Conservation (phyloP, 2,329 filamentous ascomycete genomes). For the Diaporthe sp. region DNA sequence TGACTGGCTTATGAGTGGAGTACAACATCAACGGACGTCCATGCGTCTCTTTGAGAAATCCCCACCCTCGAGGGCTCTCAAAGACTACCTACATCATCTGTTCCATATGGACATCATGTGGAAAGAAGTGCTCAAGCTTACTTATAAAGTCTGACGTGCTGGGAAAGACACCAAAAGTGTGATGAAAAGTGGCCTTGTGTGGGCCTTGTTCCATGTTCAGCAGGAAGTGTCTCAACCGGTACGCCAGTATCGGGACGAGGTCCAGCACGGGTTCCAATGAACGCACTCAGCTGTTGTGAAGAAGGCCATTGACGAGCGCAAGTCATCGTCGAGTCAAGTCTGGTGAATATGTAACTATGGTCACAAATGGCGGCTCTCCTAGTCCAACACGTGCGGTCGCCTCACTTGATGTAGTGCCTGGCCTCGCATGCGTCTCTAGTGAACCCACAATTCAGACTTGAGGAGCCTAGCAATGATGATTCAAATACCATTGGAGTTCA, state of each 20-base stretch:
- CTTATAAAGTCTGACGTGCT: constrained; percentile 56
- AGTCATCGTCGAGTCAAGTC: neutral
- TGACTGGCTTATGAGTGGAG: constrained; percentile 55
- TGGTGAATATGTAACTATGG: neutral
- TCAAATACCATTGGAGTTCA: neutral
- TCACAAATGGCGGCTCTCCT: neutral
- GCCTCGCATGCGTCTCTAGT: neutral
- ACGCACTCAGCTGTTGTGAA: too few species aligned
- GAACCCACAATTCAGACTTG: neutral
- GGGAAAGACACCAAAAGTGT: constrained; percentile 64
- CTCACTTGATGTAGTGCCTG: neutral
- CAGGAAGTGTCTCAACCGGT: constrained; percentile 25
- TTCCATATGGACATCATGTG: neutral
- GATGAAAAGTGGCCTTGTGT: constrained; percentile 58
- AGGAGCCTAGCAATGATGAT: constrained; percentile 2
- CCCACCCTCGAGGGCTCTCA: neutral
- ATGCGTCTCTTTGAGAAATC: neutral
- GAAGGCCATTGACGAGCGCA: neutral
- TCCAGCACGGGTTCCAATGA: neutral
- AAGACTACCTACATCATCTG: neutral
- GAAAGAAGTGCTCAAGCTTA: neutral
- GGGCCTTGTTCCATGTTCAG: constrained; percentile 30
- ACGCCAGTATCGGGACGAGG: neutral
- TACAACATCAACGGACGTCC: neutral
- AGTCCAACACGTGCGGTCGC: neutral